Conservation (phyloP, 441 rosid genomes). For the Mallotus japonicus region DNA sequence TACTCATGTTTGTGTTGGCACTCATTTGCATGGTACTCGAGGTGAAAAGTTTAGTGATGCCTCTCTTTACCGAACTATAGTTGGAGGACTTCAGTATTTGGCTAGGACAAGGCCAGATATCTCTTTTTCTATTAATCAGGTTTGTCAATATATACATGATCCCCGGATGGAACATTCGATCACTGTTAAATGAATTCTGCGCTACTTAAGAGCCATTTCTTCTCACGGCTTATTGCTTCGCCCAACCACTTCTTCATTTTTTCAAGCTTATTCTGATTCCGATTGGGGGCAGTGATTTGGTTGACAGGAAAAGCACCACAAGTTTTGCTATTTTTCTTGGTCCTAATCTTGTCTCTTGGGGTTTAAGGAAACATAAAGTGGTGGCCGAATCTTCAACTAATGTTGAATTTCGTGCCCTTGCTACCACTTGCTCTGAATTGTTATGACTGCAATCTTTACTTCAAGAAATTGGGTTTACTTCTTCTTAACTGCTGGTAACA, state of each 20-base stretch:
- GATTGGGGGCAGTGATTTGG: not conserved
- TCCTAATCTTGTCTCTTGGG: not conserved
- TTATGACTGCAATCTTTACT: not conserved
- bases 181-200: not conserved
- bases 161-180: not conserved
- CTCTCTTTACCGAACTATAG: too few relatives aligned
- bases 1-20: slow-evolving; percentile 18
- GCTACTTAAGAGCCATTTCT: not conserved
- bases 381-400: not conserved
- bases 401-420: not conserved
- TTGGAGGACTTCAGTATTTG: too few relatives aligned
- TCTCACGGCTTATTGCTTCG: not conserved
- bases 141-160: too few relatives aligned
- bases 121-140: too few relatives aligned
- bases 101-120: too few relatives aligned
- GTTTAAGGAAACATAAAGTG: not conserved
- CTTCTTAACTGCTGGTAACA: not conserved
- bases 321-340: not conserved
- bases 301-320: not conserved
- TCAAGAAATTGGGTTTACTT: not conserved
- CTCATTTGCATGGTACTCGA: not conserved
- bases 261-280: not conserved
- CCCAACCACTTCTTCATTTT: fast-evolving
- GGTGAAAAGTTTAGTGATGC: too few relatives aligned
- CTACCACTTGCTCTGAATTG: not conserved